Base-by-base conservation (phyloP, 805 yeast genomes). In the Lachancea waltii region DNA sequence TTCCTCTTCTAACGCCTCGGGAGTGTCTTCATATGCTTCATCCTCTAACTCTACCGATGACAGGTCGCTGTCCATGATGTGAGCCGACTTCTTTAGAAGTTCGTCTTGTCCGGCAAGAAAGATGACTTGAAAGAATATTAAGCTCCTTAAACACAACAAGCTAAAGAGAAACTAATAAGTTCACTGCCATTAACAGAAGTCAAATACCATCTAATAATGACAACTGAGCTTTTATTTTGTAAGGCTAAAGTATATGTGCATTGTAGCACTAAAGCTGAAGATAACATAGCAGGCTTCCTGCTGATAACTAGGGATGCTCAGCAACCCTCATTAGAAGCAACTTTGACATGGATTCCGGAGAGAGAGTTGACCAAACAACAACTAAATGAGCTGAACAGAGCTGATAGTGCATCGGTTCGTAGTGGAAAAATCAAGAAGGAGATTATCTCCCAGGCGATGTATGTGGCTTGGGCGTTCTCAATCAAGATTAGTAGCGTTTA, bases 201-300 rank as follows among this genome's bases (percentile, higher is more conserved):
- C n/a, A n/a, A n/a, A n/a, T n/a, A 32, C 14, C 11, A n/a, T 17
- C 21, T 32, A 7, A 35, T 15, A n/a, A 40, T 40, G 43, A 30
- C 28, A 20, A 50, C 53, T 6, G 45, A 54, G 31, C 47, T 68
- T 9, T 16, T 65, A 2, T 66, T 65, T 40, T 63, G 67, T 30
- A 82, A 81, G 53, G 72, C 86, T 2, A 79, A 82, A 54, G 92
- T 83, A 5, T 87, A 77, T 57, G 72, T 89, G 3, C 98, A 92
- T 59, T 94, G 95, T 3, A 75, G 92, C 0, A 67, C 73, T 9
- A 70, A 79, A 15, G 72, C 85, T 20, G 68, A 68, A 36, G 95
- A 90, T 53, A 89, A 90, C 54, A 67, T 90, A 15, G 62, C 82
- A 0, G 98, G 98, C 2, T 85, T 73, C 50, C 56, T 92, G 26